phyloP scores from a whole-genome alignment of 257 asterid species.

The Solanum etuberosum region DNA sequence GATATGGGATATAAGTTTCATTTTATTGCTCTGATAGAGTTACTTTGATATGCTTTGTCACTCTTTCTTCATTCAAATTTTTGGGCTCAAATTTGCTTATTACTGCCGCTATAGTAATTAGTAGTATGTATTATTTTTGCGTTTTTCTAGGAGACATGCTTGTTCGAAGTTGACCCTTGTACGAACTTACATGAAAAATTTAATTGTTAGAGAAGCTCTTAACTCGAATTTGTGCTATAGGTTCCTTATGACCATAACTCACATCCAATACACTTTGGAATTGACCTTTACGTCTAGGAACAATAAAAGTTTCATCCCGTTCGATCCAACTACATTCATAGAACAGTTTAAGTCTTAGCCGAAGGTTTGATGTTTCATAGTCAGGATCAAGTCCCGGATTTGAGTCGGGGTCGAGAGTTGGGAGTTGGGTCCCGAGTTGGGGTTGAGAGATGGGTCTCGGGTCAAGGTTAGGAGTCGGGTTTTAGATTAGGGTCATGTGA shows the following conservation, averaged over 20 bases:
- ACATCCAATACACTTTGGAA: neutral
- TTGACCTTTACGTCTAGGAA: neutral
- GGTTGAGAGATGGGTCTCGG: neutral
- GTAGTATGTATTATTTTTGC: neutral
- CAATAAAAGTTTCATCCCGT: neutral
- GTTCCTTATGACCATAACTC: neutral
- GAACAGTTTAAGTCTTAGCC: neutral
- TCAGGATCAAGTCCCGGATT: neutral
- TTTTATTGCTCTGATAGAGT: neutral
- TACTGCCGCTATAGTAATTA: neutral
- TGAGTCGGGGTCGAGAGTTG: neutral
- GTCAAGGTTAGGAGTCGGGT: too few species aligned
- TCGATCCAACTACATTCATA: neutral
- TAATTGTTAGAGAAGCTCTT: neutral
- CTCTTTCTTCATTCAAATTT: neutral
- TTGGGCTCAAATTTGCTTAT: neutral
- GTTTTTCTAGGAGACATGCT: neutral
- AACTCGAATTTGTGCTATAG: neutral
- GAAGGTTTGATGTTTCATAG: neutral
- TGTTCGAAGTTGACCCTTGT: neutral
- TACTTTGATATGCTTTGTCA: neutral
- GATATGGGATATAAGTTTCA: neutral
- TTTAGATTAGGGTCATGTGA: neutral
- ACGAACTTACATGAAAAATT: too few species aligned
- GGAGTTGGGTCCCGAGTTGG: neutral